These are phyloP conservation scores for Yamadazyma olivae DNA, from an alignment of 805 yeast species.

Conservation along the genomic window DNA sequence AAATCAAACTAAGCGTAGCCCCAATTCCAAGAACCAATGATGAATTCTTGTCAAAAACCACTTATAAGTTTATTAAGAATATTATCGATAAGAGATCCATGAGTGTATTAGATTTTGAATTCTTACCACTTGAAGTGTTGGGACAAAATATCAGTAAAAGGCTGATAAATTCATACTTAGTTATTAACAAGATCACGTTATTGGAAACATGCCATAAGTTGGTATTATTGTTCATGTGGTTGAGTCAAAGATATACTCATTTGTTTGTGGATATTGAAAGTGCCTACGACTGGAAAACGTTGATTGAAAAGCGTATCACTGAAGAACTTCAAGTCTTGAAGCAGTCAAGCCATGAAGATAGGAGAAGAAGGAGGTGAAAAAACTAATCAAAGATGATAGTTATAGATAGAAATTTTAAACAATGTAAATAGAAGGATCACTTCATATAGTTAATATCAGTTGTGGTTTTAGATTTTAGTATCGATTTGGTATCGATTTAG, in stretches of 20 bases:
- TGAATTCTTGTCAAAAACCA: constrained; percentile 37
- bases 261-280: constrained; percentile 73
- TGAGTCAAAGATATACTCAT: constrained; percentile 82
- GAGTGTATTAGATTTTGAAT: constrained; percentile 51
- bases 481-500: too few relatives aligned
- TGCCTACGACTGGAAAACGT: constrained; percentile 63
- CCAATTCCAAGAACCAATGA: constrained; percentile 46
- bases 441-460: too few relatives aligned
- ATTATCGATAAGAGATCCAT: constrained; percentile 54
- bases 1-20: constrained; percentile 55
- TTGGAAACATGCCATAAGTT: constrained; percentile 69
- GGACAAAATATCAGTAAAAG: constrained; percentile 7
- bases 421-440: too few relatives aligned
- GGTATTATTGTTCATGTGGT: constrained; percentile 75
- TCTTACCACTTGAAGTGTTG: constrained; percentile 25
- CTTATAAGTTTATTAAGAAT: constrained; percentile 46
- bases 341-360: constrained; percentile 19
- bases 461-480: too few relatives aligned
- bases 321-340: constrained; percentile 41
- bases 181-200: constrained; percentile 8
- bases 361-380: background rate
- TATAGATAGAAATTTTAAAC: too few relatives aligned
- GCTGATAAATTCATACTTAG: background rate
- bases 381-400: too few relatives aligned
- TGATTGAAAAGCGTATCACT: constrained; percentile 63